These are phyloP conservation scores for Neostapfia colusana DNA, from an alignment of 176 grass and related monocot species.

Conservation along the genomic window DNA sequence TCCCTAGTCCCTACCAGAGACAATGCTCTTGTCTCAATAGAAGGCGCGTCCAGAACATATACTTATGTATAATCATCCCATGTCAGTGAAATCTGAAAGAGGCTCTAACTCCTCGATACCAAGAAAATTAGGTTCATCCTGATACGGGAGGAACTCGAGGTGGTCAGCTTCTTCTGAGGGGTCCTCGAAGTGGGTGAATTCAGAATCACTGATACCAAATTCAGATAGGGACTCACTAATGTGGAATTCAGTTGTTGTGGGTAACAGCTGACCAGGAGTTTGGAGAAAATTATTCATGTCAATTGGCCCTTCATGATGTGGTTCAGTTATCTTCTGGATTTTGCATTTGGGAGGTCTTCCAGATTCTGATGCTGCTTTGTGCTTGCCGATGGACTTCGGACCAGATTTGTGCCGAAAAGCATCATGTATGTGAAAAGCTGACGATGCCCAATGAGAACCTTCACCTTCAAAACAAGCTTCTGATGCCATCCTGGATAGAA, in stretches of 20 bases:
- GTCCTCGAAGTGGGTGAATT: conserved; percentile 34
- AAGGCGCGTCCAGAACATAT: conserved; percentile 10
- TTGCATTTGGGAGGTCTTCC: conserved; percentile 69
- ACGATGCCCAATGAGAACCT: conserved; percentile 73
- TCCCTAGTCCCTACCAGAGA: conserved; percentile 39
- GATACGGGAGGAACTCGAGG: conserved; percentile 38
- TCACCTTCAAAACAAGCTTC: conserved; percentile 87
- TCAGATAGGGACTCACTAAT: conserved; percentile 49
- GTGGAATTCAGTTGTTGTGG: conserved; percentile 39
- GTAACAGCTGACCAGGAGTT: conserved; percentile 28
- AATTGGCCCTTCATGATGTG: conserved; percentile 39
- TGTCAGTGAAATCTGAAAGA: conserved; percentile 73
- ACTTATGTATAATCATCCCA: conserved; percentile 56
- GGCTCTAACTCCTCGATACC: conserved; percentile 71
- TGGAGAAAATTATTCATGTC: conserved; percentile 44
- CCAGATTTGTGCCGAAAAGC: conserved; percentile 49
- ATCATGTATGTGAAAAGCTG: conserved; percentile 64
- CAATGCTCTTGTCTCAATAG: conserved; percentile 28
- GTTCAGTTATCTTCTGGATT: conserved; percentile 59
- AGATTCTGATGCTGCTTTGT: conserved; percentile 63
- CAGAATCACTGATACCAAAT: conserved; percentile 48
- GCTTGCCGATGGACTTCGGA: conserved; percentile 65
- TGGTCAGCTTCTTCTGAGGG: conserved; percentile 28
- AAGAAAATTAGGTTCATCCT: conserved; percentile 56
- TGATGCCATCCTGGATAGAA: conserved; percentile 66